Base-by-base conservation (phyloP, 2,329 filamentous ascomycete genomes). In the Aspergillus sp. region DNA sequence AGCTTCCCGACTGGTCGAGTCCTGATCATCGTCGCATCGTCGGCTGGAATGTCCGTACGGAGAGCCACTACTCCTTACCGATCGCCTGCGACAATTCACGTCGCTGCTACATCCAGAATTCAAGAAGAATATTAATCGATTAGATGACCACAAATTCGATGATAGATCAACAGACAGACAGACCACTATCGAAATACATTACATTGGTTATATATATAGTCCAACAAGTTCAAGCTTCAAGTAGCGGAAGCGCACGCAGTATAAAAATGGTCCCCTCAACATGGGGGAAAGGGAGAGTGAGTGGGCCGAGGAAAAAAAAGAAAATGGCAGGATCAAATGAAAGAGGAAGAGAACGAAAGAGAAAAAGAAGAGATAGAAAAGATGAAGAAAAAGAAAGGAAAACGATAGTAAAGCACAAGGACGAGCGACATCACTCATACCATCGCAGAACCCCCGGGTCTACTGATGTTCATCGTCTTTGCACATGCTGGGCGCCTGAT, bases 401-500 rank as follows among this genome's bases (percentile, higher is more conserved):
- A 49, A 18, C 14, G 14, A 54, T 14, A 2, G 53, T 9, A 55
- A 49, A 31, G 9, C 36, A 54, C 22, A 16, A 22, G 6, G 18
- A 46, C 26, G 3, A 14, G 16, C 20, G 18, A 22, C 11, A 11
- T 42, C 26, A 10, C n/a, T 29, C 24, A 22, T 47, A 6, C 32
- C 20, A 56, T 42, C 42, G 42, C 14, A 32, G 16, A 20, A 12
- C 46, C 7, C 36, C 52, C 16, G 49, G 31, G 36, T 53, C 54
- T 47, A 64, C 14, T 59, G 54, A 36, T 63, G 52, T 11, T 62
- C 26, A 18, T 65, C 62, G 32, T 71, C 70, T 57, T 69, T 68
- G 68, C 70, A 73, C 64, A 70, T 67, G 42, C 65, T 69, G 6
- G 64, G 63, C n/a, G 59, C 49, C 22, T 60, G 78, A 63, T 78